Evolutionary conservation across 306 rosid species (phyloP), one percentile per base, ranked within the genome.

Genomic region (Cicer cuneatum): DNA sequence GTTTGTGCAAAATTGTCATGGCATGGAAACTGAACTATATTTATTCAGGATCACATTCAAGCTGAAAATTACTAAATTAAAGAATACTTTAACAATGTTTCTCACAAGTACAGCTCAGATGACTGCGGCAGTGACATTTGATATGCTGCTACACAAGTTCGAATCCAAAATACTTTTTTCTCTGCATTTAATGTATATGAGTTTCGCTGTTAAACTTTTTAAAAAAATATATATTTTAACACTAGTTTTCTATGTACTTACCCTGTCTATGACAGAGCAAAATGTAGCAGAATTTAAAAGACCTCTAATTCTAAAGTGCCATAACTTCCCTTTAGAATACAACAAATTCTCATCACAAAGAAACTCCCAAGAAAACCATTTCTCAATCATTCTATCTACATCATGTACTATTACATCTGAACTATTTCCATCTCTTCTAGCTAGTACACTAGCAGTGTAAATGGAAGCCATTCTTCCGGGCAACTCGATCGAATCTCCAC

Each of bases 361-460:
- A 66, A 94, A 88, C 83, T 94, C 98, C 97, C 91, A 87, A 51
- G 96, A 94, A 84, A 88, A 94, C 97, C 98, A 90, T 85, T 87
- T 91, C 83, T 94, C 97, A 19, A 94, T 80, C 79, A 62, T 87
- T 40, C 97, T 89, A 82, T 94, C 82, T 14, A 83, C 86, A 64
- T 94, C 92, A 73, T 94, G 96, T 59, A 94, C 91, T 33, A 86
- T 79, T 37, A 91, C 95, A 51, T 88, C 82, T 0, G 95, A 90
- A 74, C 14, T 40, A 35, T 87, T 87, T 58, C 87, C 90, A 12
- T 29, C 5, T 29, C 78, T 76, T 87, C 92, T 91, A 67, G 97
- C 98, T 11, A 94, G 60, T 14, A 90, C 70, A 75, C 94, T 79
- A 7, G 93, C 90, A 40, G 89, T 88, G 76, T 87, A 94, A 43